Base-by-base conservation (phyloP, 768 basidiomycete genomes). In the Kockovaella imperatae region DNA sequence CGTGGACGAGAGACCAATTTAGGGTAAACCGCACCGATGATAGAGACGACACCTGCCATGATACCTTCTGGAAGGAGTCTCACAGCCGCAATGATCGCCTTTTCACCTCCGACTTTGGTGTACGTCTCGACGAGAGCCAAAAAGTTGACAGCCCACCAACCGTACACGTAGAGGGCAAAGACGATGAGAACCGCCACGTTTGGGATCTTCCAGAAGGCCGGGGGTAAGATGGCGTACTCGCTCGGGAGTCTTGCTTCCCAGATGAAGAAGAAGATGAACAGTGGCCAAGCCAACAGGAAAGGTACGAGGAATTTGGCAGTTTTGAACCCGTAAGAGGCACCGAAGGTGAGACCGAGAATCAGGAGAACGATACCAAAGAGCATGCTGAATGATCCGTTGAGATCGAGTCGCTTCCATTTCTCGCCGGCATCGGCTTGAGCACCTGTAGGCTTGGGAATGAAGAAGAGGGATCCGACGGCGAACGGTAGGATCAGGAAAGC, bases 281-380 rank as follows among this genome's bases (percentile, higher is more conserved):
- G 35, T 3, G 57, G 17, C 3, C 51, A 30, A 14, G 58, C 58
- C 28, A 68, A 29, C 25, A 64, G 17, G 47, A 68, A 47, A 3
- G 66, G 59, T 10, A 52, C 64, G 34, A 60, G 36, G 48, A 65
- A 66, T 2, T 36, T 40, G 4, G 66, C 36, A 4, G 36, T 46
- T 3, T 21, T 26, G 46, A 52, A 70, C 20, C 68, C 66, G n/a
- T 55, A 52, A 3, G 54, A 46, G 4, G 60, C 62, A 8, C 66
- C 66, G 24, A 59, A 45, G 6, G 66, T 70, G 15, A 67, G 55
- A 21, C 59, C 56, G 31, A 66, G 51, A 21, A 70, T 56, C 35
- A 68, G 46, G 1, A 69, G 44, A 15, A 63, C 30, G 55, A 62
- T 58, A 6, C 58, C 52, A 3, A 50, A 38, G 20, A 63, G 50